Conservation (phyloP, 305 asterid genomes). For the Coffea humblotiana region DNA sequence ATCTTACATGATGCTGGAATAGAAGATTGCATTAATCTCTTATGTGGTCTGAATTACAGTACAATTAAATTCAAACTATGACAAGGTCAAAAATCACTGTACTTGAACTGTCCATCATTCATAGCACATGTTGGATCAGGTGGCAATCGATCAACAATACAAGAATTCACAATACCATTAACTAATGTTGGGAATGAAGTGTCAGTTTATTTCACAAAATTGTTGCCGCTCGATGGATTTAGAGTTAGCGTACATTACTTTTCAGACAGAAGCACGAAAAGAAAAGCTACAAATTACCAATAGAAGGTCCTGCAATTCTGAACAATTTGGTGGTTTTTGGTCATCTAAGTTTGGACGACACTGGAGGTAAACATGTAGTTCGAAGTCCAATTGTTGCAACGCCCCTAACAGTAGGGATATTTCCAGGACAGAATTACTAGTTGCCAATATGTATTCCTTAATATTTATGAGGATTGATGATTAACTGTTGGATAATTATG, state of each 20-base stretch:
- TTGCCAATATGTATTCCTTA: neutral
- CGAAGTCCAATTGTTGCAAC: slow-evolving; percentile 74
- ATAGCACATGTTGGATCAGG: slow-evolving; percentile 43
- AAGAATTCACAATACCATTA: slow-evolving; percentile 57
- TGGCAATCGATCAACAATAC: slow-evolving; percentile 16
- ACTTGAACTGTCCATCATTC: slow-evolving; percentile 86
- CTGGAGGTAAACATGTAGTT: slow-evolving; percentile 47
- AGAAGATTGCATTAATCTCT: slow-evolving; percentile 51
- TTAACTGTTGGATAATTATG: neutral
- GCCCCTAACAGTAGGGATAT: slow-evolving; percentile 18
- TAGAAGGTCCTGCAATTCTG: slow-evolving; percentile 41
- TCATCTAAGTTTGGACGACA: slow-evolving; percentile 63
- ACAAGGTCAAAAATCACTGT: slow-evolving; percentile 58
- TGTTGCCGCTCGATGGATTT: slow-evolving; percentile 39
- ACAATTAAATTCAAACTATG: slow-evolving; percentile 48
- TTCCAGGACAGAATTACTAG: slow-evolving; percentile 1
- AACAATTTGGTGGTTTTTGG: slow-evolving; percentile 39
- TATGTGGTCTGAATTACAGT: slow-evolving; percentile 58
- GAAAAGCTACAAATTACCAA: slow-evolving; percentile 50
- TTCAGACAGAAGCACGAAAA: slow-evolving; percentile 60
- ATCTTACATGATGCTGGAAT: slow-evolving; percentile 52
- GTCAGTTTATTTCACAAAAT: slow-evolving; percentile 41
- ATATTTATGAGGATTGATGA: neutral
- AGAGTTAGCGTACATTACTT: slow-evolving; percentile 44
- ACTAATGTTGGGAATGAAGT: slow-evolving; percentile 59